phyloP scores from a whole-genome alignment of 176 grass and related monocot genomes.

The Carex kokanica region DNA sequence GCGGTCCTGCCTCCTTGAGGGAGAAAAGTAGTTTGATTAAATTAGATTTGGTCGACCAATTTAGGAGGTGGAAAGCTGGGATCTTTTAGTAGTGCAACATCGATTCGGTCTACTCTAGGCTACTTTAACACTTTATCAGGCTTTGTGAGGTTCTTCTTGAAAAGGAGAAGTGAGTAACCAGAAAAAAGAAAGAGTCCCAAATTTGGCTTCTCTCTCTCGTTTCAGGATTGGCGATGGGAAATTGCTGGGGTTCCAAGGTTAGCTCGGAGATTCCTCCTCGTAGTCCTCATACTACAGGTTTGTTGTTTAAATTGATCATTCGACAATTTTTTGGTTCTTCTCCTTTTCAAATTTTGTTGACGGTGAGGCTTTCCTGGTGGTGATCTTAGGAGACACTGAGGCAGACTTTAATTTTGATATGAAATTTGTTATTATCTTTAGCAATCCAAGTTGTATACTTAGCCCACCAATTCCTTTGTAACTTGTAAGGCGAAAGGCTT shows the following conservation, averaged over 20 bases:
- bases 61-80: constrained; percentile 19
- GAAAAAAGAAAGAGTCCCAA: not conserved
- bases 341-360: not conserved
- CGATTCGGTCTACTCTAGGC: constrained; percentile 1
- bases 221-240: constrained; percentile 45
- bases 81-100: constrained; percentile 16
- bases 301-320: not conserved
- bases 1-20: not conserved
- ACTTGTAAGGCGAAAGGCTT: not conserved
- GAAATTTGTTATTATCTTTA: not conserved
- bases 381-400: not conserved
- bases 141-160: constrained; percentile 18
- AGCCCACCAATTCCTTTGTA: not conserved
- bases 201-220: not conserved
- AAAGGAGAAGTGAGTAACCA: constrained; percentile 11
- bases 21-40: constrained; percentile 2
- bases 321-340: not conserved
- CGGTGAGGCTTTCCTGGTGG: not conserved
- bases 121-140: constrained; percentile 1
- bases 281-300: constrained; percentile 38
- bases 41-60: constrained; percentile 1
- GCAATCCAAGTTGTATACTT: not conserved
- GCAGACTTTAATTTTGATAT: no score
- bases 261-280: constrained; percentile 29
- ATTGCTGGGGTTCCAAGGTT: constrained; percentile 44